Evolutionary conservation across 495 filamentous ascomycete genomes (phyloP).

Genomic region (Penicillium robsamsonii): DNA sequence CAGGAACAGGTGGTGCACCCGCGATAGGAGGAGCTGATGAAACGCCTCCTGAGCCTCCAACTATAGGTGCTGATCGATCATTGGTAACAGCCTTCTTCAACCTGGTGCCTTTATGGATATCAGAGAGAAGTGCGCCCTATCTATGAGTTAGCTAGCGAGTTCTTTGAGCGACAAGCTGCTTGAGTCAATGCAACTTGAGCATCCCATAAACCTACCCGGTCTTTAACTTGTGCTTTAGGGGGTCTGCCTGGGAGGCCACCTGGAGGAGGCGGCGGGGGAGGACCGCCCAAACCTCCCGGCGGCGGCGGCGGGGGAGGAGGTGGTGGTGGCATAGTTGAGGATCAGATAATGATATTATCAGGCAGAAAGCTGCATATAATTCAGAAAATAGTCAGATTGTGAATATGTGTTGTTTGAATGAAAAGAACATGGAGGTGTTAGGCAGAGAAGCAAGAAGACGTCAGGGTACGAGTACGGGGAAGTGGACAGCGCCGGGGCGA

Average conservation of each 20-base stretch:
- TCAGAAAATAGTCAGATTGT: conserved; percentile 12
- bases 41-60: conserved; percentile 56
- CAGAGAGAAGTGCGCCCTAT: conserved; percentile 83
- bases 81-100: conserved; percentile 92
- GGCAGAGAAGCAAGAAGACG: conserved; percentile 31
- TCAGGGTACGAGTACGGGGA: conserved; percentile 29
- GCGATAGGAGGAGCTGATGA: conserved; percentile 58
- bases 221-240: conserved; percentile 45
- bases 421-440: conserved; percentile 21
- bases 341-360: conserved; percentile 7
- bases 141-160: conserved; percentile 28
- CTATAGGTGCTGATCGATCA: conserved; percentile 82
- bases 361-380: conserved; percentile 7
- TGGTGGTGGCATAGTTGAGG: conserved; percentile 60
- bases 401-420: conserved; percentile 20
- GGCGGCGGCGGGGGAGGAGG: conserved; percentile 68
- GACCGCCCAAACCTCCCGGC: conserved; percentile 62
- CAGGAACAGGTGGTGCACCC: conserved; percentile 81
- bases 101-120: conserved; percentile 77
- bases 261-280: conserved; percentile 65
- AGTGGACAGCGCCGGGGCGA: conserved; percentile 25
- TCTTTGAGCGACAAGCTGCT: not conserved
- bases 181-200: not conserved
- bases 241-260: conserved; percentile 49
- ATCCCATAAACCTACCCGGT: conserved; percentile 49